Conservation (phyloP, 352 stramenopile genomes). For the Pythium rhizo-oryzae region DNA sequence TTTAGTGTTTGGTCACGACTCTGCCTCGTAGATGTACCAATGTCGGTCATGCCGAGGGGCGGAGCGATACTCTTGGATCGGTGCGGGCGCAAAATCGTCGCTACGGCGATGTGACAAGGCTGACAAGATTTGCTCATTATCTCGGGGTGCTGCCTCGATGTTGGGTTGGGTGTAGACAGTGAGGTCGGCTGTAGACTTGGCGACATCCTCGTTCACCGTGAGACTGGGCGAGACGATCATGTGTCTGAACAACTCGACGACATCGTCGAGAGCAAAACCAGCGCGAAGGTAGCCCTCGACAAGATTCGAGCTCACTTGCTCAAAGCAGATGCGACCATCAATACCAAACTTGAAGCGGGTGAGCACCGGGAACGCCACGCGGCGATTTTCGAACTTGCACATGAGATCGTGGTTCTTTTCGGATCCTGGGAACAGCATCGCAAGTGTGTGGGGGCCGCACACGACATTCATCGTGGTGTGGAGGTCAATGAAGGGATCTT, state of each 20-base stretch:
- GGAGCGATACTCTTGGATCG: background rate
- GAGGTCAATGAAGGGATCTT: conserved; percentile 17
- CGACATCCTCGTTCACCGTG: conserved; percentile 14
- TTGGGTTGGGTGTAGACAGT: background rate
- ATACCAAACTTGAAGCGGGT: conserved; percentile 13
- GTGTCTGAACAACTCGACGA: conserved; percentile 7
- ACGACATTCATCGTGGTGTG: conserved; percentile 9
- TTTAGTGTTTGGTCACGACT: background rate
- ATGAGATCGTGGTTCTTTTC: conserved; percentile 12
- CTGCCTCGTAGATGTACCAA: conserved; percentile 2
- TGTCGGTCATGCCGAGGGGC: background rate
- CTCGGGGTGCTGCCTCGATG: background rate
- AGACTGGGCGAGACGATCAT: conserved; percentile 18
- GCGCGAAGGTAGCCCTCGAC: conserved; percentile 9
- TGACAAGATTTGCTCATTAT: background rate
- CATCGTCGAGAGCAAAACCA: conserved; percentile 11
- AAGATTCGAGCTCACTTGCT: conserved; percentile 14
- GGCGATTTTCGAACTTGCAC: conserved; percentile 10
- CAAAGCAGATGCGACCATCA: conserved; percentile 17
- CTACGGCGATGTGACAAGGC: background rate
- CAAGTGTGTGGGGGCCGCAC: conserved; percentile 14
- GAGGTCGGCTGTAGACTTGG: background rate
- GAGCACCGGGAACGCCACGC: conserved; percentile 11
- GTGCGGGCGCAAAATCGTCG: background rate
- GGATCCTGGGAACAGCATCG: conserved; percentile 13